Base-by-base conservation (phyloP, 495 filamentous ascomycete species). In the Lepidopterella palustris region DNA sequence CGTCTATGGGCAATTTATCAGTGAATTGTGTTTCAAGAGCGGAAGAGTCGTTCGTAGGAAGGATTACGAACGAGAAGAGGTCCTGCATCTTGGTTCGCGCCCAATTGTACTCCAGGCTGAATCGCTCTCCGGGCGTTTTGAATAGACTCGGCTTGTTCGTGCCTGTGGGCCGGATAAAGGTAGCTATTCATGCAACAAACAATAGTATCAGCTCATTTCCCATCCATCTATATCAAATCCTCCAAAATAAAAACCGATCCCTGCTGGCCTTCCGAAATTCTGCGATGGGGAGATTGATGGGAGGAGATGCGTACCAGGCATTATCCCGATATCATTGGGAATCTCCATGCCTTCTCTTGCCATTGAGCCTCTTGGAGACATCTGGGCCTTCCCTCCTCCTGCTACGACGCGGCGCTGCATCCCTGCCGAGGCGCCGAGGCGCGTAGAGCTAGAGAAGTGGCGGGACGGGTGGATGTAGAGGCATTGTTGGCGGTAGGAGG, bases 111-210 rank as follows among this genome's bases (percentile, higher is more conserved):
- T 54, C 52, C 20, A 54, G 20, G 9, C n/a, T 21, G 5, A 35
- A n/a, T 23, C 52, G 72, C 50, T 72, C 69, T 52, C 63, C 59
- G 25, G 80, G 82, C 5, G 71, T 60, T 8, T 62, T 40, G 69
- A 85, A 80, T 42, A 85, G 62, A 4, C 81, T 81, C 9, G 84
- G 82, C 62, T 79, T 71, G 53, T 83, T 80, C 31, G 64, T 68
- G 72, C 80, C 78, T 11, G 78, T 71, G n/a, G 82, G 84, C 70
- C 75, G 77, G 21, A 87, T 73, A 61, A 84, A 85, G 4, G 84
- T 86, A 18, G 68, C 78, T 80, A 15, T 3, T 31, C 4, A 5
- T 23, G 25, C 9, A 21, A 20, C 15, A 51, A n/a, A 5, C 15
- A n/a, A 10, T 11, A 32, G 4, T 21, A 26, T 8, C 21, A 25